These are phyloP conservation scores for Botryotinia convoluta DNA, from an alignment of 2,329 filamentous ascomycete species.

Conservation along the genomic window DNA sequence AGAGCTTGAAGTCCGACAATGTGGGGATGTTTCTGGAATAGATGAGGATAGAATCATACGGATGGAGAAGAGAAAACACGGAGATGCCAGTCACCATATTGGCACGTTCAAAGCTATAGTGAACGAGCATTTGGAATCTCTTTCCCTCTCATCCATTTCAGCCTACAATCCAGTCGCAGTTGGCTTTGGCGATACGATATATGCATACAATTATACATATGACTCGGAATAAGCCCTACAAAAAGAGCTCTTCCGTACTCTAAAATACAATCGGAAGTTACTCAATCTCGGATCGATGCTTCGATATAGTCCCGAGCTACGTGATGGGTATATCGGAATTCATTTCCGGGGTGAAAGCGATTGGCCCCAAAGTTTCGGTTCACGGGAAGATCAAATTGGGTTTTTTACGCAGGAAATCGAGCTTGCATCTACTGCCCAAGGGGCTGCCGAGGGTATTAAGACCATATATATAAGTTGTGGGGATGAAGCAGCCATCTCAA, in stretches of 20 bases:
- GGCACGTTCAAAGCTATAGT: constrained; percentile 21
- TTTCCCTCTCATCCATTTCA: constrained; percentile 20
- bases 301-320: constrained; percentile 20
- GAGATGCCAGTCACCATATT: constrained; percentile 8
- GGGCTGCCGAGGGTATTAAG: constrained; percentile 2
- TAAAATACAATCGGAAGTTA: constrained; percentile 26
- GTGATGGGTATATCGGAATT: constrained; percentile 28
- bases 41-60: constrained; percentile 3
- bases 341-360: constrained; percentile 31
- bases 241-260: constrained; percentile 28
- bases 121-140: not conserved
- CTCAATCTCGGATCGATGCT: constrained; percentile 24
- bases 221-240: constrained; percentile 26
- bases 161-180: constrained; percentile 22
- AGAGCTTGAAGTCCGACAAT: constrained; percentile 24
- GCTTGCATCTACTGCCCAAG: constrained; percentile 2
- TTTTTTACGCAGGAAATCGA: constrained; percentile 26
- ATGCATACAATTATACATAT: constrained; percentile 28
- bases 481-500: constrained; percentile 23
- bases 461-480: constrained; percentile 33
- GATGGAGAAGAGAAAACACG: constrained; percentile 15
- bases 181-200: constrained; percentile 27
- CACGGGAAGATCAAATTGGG: constrained; percentile 24
- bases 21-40: constrained; percentile 27
- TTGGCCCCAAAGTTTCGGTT: constrained; percentile 28